Evolutionary conservation across 768 basidiomycete genomes (phyloP), one percentile per base, ranked within the genome.

Genomic region (Rhizopogon salebrosus): DNA sequence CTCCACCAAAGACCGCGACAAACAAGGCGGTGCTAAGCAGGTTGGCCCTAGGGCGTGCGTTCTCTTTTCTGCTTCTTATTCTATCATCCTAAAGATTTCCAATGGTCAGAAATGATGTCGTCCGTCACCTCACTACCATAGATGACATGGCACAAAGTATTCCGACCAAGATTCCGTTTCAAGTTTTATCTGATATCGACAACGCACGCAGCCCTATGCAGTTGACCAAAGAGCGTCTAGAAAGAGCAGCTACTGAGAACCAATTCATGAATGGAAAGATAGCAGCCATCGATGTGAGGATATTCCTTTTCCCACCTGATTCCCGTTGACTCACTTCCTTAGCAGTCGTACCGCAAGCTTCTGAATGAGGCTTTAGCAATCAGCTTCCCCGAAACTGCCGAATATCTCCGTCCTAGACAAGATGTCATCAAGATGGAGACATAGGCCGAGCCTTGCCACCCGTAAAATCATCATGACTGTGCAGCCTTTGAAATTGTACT

Each of bases 261-360:
- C 91, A 92, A 62, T 92, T 91, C 58, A 89, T 91, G 86, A 90
- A 92, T 62, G 90, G 88, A 26, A 92, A 92, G 64, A 88, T 93
- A 36, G 76, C 79, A 41, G 91, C 89, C 1, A 79, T 93, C 24
- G 79, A 83, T 51, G 89, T 89, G 57, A 60, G 80, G 60, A 31
- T 39, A 34, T 39, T 40, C 41, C 23, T 54, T 9, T 29, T n/a
- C 16, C 27, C 39, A 29, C 16, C 50, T 41, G 29, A 0, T 20
- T 13, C 29, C 10, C 27, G 52, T 51, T 51, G 54, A 56, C 57
- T 55, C 24, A 41, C 45, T 26, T 36, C 23, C 24, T 38, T 49
- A 49, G n/a, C 52, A 91, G 89, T 84, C 87, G 20, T 92, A 92
- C 67, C 79, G 82, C 52, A 75, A 67, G 46, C 70, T 79, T 56